These are phyloP conservation scores for Penicillium pulvis DNA, from an alignment of 495 filamentous ascomycete genomes.

Conservation along the genomic window DNA sequence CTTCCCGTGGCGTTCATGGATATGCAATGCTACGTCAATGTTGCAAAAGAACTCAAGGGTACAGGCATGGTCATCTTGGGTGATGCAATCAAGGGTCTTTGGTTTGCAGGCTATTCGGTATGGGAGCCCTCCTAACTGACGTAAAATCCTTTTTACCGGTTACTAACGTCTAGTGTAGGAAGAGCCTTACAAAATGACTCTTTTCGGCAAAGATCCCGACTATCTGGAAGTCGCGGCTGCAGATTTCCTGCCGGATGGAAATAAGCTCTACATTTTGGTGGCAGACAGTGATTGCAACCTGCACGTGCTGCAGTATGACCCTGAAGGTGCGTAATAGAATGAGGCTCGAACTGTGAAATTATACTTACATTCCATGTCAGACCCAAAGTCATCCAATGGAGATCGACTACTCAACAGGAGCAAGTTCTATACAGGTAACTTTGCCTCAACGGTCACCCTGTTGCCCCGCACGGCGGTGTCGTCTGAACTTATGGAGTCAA, in stretches of 20 bases:
- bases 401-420: conserved; percentile 82
- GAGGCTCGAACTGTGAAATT: neutral
- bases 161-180: conserved; percentile 45
- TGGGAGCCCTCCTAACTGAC: conserved; percentile 11
- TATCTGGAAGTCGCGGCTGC: conserved; percentile 77
- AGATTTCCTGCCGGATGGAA: conserved; percentile 86
- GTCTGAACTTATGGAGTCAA: conserved; percentile 38
- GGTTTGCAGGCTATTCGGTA: conserved; percentile 92
- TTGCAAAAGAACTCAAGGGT: conserved; percentile 75
- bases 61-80: conserved; percentile 83
- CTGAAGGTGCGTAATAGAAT: conserved; percentile 64
- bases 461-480: conserved; percentile 64
- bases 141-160: neutral
- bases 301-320: conserved; percentile 90
- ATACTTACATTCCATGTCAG: conserved; percentile 41
- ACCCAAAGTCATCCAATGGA: conserved; percentile 90
- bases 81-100: conserved; percentile 89
- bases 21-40: conserved; percentile 87
- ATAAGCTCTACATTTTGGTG: conserved; percentile 78
- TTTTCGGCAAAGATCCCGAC: conserved; percentile 84
- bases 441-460: conserved; percentile 70
- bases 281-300: conserved; percentile 84
- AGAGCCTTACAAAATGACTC: conserved; percentile 90
- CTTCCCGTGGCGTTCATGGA: conserved; percentile 98
- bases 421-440: conserved; percentile 83